phyloP scores from a whole-genome alignment of 2,329 filamentous ascomycete genomes.

The Trichoderma semiorbis region DNA sequence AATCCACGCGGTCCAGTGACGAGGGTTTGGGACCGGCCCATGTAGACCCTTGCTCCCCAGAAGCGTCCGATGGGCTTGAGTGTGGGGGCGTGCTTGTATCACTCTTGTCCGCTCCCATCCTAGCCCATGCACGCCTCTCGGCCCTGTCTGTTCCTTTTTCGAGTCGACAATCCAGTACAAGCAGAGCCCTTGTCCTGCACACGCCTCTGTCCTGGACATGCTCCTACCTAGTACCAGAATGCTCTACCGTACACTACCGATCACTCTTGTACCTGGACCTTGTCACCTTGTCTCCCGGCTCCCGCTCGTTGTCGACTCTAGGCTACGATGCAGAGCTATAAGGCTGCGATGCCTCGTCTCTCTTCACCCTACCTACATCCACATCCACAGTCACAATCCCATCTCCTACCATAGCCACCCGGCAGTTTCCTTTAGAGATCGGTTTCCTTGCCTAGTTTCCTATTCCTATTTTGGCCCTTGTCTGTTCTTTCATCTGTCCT shows the following conservation, averaged over 20 bases:
- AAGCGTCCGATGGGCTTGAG: conserved; percentile 11
- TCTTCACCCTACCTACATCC: conserved; percentile 23
- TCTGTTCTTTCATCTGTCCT: conserved; percentile 14
- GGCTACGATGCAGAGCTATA: conserved; percentile 43
- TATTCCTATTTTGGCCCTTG: conserved; percentile 8
- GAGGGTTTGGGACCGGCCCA: conserved; percentile 14
- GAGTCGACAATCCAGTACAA: neutral
- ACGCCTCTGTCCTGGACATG: conserved; percentile 8
- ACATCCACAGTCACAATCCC: conserved; percentile 24
- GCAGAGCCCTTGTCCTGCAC: conserved; percentile 8
- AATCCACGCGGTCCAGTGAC: conserved; percentile 17
- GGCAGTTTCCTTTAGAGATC: conserved; percentile 20
- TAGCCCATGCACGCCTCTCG: neutral
- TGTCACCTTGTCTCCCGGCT: conserved; percentile 13
- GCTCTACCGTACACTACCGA: conserved; percentile 13
- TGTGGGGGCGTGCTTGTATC: conserved; percentile 2
- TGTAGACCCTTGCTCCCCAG: conserved; percentile 12
- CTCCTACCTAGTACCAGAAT: conserved; percentile 9
- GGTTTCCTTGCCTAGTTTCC: conserved; percentile 17
- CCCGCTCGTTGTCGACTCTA: conserved; percentile 25
- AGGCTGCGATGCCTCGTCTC: conserved; percentile 50
- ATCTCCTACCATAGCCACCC: conserved; percentile 20
- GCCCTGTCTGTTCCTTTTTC: neutral
- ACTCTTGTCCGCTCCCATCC: neutral
- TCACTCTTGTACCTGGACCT: neutral